These are phyloP conservation scores for Vicia villosa DNA, from an alignment of 306 rosid genomes.

Conservation along the genomic window DNA sequence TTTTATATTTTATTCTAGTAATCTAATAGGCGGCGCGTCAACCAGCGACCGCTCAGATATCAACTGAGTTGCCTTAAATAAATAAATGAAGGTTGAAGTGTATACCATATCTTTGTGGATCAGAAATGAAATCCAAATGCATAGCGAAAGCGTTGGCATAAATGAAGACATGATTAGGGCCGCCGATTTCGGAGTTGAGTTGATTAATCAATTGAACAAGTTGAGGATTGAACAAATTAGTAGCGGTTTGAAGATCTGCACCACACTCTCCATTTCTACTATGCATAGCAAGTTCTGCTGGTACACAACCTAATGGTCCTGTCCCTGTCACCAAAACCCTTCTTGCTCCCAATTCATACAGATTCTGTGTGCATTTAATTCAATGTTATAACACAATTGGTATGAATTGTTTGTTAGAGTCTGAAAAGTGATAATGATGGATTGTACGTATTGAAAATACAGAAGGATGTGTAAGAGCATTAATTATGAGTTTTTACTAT, in stretches of 20 bases:
- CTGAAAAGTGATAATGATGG: neutral
- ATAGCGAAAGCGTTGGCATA: conserved; percentile 51
- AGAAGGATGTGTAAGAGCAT: neutral
- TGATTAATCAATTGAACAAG: conserved; percentile 46
- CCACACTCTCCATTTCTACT: conserved; percentile 63
- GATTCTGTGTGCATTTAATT: conserved; percentile 45
- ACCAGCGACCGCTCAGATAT: too few species aligned
- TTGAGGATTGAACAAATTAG: conserved; percentile 65
- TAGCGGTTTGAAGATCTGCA: conserved; percentile 53
- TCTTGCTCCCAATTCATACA: conserved; percentile 71
- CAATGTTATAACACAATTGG: conserved; percentile 25
- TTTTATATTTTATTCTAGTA: too few species aligned
- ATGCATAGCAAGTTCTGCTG: conserved; percentile 62
- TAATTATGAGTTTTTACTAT: conserved; percentile 4
- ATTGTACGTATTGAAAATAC: neutral
- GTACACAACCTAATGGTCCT: conserved; percentile 80
- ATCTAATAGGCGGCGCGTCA: too few species aligned
- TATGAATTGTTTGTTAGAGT: neutral
- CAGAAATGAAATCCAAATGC: conserved; percentile 54
- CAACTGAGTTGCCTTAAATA: neutral
- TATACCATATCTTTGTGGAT: conserved; percentile 66
- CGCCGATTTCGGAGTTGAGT: conserved; percentile 55
- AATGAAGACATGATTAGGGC: conserved; percentile 42
- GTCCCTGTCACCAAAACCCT: conserved; percentile 71
- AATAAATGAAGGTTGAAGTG: neutral